Evolutionary conservation across 306 rosid genomes (phyloP).

Genomic region (Nissolia schottii): DNA sequence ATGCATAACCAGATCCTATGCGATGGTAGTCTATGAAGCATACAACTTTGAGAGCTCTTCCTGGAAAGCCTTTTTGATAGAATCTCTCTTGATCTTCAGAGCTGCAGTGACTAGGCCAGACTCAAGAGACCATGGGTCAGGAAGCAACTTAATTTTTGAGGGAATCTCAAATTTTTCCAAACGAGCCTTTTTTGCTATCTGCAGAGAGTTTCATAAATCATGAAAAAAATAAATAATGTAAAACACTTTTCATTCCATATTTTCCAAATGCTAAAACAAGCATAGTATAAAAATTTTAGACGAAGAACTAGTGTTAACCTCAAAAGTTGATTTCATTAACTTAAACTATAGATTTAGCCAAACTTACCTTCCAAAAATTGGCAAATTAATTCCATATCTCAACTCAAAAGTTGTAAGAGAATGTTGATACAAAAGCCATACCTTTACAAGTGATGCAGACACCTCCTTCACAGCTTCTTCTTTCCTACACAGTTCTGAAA

Average conservation of each 20-base stretch:
- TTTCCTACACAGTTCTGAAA: slow-evolving; percentile 64
- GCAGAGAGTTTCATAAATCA: slow-evolving; percentile 15
- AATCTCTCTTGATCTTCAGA: slow-evolving; percentile 91
- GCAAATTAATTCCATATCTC: background rate
- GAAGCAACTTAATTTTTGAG: slow-evolving; percentile 65
- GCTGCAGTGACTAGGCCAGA: slow-evolving; percentile 92
- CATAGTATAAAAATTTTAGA: background rate
- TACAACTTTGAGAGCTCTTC: slow-evolving; percentile 66
- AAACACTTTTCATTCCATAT: background rate
- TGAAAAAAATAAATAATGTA: background rate
- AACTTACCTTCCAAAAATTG: background rate
- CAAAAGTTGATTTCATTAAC: background rate
- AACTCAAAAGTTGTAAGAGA: slow-evolving; percentile 3
- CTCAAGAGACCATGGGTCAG: slow-evolving; percentile 83
- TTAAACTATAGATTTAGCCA: background rate
- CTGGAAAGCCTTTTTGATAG: slow-evolving; percentile 59
- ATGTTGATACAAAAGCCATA: slow-evolving; percentile 24
- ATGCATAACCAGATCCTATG: slow-evolving; percentile 13
- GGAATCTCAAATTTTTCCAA: slow-evolving; percentile 88
- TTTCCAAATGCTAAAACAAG: background rate
- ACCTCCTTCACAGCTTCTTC: slow-evolving; percentile 70
- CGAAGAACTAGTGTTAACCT: background rate
- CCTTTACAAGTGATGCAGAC: slow-evolving; percentile 67
- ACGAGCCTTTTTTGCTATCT: slow-evolving; percentile 84
- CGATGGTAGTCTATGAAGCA: slow-evolving; percentile 24